Evolutionary conservation across 495 filamentous ascomycete genomes (phyloP).

Genomic region (Trichocladium uniseriatum): DNA sequence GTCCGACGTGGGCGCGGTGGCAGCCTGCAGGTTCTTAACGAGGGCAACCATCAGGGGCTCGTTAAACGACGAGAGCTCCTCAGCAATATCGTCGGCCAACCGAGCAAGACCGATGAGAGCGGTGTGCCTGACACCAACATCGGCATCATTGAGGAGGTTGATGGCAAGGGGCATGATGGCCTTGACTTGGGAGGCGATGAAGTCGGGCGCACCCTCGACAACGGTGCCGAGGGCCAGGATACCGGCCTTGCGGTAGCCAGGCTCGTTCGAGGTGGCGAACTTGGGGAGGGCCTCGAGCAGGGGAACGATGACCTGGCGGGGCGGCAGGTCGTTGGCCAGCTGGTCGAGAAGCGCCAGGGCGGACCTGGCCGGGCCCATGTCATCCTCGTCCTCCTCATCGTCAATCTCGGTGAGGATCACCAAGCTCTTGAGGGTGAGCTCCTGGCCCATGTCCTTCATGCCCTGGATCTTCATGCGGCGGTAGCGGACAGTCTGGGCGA

Average conservation of each 20-base stretch:
- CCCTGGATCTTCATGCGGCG: conserved; percentile 92
- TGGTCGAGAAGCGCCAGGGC: conserved; percentile 83
- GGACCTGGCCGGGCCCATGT: conserved; percentile 78
- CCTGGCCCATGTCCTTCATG: conserved; percentile 63
- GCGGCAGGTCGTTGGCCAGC: conserved; percentile 76
- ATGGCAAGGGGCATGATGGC: conserved; percentile 80
- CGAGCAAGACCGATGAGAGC: conserved; percentile 78
- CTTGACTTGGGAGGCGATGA: conserved; percentile 80
- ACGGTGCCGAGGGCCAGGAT: conserved; percentile 88
- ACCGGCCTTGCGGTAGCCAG: conserved; percentile 77
- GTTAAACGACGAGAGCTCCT: conserved; percentile 78
- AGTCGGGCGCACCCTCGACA: conserved; percentile 94
- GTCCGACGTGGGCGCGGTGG: conserved; percentile 43
- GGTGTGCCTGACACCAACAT: conserved; percentile 72
- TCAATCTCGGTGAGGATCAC: conserved; percentile 82
- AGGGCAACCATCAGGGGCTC: conserved; percentile 71
- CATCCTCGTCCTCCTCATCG: conserved; percentile 82
- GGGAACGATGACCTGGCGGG: conserved; percentile 89
- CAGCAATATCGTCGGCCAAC: conserved; percentile 84
- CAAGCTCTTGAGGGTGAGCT: conserved; percentile 76
- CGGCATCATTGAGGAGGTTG: conserved; percentile 72
- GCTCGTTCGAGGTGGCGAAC: conserved; percentile 62
- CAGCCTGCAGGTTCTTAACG: conserved; percentile 77
- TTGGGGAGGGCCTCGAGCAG: conserved; percentile 73
- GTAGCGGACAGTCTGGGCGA: conserved; percentile 85